A percentile compares a stretch with the other conserved stretches of the same genome.
Evolutionary conservation across 1,284 basidiomycete species (phyloP).

Genomic region (Ceratobasidium theobromae): DNA sequence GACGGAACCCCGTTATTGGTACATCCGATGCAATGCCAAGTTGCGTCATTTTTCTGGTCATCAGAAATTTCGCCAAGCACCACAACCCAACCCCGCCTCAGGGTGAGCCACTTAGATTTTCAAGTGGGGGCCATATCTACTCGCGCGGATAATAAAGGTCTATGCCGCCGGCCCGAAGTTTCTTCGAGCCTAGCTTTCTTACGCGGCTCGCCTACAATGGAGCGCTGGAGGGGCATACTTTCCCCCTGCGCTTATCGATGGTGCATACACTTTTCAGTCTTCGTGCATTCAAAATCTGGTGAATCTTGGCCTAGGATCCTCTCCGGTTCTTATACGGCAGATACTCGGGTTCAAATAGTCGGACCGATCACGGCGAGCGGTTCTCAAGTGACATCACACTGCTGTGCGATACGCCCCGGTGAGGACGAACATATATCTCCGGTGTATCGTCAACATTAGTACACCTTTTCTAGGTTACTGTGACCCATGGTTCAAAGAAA

Average conservation of each 20-base stretch:
- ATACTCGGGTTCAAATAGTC: conserved; percentile 25
- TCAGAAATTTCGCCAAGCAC: not conserved
- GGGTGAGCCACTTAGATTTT: not conserved
- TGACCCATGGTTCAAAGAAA: not conserved
- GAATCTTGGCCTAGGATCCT: conserved; percentile 1
- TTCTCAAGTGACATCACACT: conserved; percentile 29
- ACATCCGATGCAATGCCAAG: not conserved
- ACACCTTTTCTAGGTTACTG: not conserved
- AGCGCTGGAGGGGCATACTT: not conserved
- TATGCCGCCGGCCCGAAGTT: not conserved
- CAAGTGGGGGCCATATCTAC: not conserved
- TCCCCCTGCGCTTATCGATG: conserved; percentile 15
- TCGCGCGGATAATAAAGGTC: not conserved
- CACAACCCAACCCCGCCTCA: not conserved
- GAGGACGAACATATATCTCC: too few species aligned
- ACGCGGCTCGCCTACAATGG: not conserved
- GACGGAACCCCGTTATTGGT: not conserved
- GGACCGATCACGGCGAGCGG: conserved; percentile 24
- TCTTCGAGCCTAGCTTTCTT: not conserved
- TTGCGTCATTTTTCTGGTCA: not conserved
- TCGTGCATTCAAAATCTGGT: not conserved
- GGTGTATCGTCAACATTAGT: not conserved
- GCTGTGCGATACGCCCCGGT: not conserved
- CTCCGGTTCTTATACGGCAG: conserved; percentile 28
- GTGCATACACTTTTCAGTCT: conserved; percentile 26